Evolutionary conservation across 257 asterid species (phyloP).

Genomic region (Capsicum pubescens): DNA sequence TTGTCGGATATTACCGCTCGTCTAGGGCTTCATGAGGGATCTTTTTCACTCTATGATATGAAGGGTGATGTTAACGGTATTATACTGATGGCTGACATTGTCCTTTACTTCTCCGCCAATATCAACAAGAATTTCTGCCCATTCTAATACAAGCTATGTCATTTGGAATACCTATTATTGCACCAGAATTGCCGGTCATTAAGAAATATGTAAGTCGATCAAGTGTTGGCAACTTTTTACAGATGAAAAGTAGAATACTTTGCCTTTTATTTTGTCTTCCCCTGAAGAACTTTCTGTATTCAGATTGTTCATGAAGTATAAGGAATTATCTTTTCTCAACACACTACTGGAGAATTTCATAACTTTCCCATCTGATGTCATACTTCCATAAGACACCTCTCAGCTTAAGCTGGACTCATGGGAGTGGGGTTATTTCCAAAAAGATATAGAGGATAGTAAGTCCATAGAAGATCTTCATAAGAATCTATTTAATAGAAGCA

Average conservation of each 20-base stretch:
- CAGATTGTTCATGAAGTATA: conserved; percentile 89
- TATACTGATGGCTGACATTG: conserved; percentile 87
- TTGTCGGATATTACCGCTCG: conserved; percentile 74
- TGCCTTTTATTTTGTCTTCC: conserved; percentile 26
- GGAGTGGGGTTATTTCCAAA: conserved; percentile 76
- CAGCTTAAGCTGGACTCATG: conserved; percentile 64
- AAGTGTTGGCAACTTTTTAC: conserved; percentile 16
- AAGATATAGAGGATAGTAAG: conserved; percentile 54
- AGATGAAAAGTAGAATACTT: conserved; percentile 3
- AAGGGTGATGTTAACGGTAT: conserved; percentile 70
- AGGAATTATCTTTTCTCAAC: conserved; percentile 67
- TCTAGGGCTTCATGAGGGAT: conserved; percentile 74
- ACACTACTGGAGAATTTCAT: conserved; percentile 72
- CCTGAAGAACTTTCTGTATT: conserved; percentile 36
- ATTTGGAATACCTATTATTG: conserved; percentile 80
- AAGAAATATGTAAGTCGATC: conserved; percentile 67
- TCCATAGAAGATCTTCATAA: conserved; percentile 36
- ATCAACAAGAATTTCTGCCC: conserved; percentile 88
- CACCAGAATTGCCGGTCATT: conserved; percentile 78
- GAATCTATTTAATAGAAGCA: too few species aligned
- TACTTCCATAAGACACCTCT: conserved; percentile 67
- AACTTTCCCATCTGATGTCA: conserved; percentile 87
- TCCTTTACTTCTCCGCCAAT: conserved; percentile 89
- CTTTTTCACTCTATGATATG: conserved; percentile 77
- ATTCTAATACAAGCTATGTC: conserved; percentile 87